phyloP scores from a whole-genome alignment of 2,329 filamentous ascomycete species.

The Delphinella strobiligena region DNA sequence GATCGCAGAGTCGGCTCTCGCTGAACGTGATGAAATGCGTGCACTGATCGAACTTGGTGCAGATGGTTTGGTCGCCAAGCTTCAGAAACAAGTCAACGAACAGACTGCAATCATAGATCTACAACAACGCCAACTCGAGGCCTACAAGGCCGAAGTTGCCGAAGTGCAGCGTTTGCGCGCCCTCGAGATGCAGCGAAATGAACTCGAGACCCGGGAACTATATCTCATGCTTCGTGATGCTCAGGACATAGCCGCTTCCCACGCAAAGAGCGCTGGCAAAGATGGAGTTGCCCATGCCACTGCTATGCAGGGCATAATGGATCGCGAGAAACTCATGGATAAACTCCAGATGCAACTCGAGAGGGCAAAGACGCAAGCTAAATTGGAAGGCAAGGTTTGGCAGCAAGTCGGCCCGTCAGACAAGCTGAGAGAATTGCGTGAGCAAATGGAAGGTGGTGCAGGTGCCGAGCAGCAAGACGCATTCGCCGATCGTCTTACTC shows the following conservation, averaged over 20 bases:
- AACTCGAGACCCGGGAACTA: slow-evolving; percentile 88
- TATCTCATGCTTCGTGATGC: slow-evolving; percentile 98
- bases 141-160: slow-evolving; percentile 78
- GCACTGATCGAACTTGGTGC: slow-evolving; percentile 81
- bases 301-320: slow-evolving; percentile 79
- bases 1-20: slow-evolving; percentile 89
- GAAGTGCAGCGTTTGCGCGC: slow-evolving; percentile 75
- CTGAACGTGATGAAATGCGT: slow-evolving; percentile 90
- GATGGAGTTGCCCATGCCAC: slow-evolving; percentile 53
- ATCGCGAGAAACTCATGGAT: slow-evolving; percentile 85
- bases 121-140: slow-evolving; percentile 73
- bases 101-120: slow-evolving; percentile 84
- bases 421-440: slow-evolving; percentile 76
- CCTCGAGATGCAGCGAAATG: slow-evolving; percentile 86
- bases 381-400: slow-evolving; percentile 89
- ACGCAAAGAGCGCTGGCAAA: slow-evolving; percentile 50
- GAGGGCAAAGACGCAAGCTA: slow-evolving; percentile 93
- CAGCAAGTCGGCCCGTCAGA: slow-evolving; percentile 78
- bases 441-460: slow-evolving; percentile 71
- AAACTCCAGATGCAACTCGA: slow-evolving; percentile 91
- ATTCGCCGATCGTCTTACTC: slow-evolving; percentile 31
- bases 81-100: slow-evolving; percentile 90
- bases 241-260: slow-evolving; percentile 86
- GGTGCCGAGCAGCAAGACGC: slow-evolving; percentile 29
- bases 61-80: slow-evolving; percentile 81